Evolutionary conservation across 1,139 yeast species (phyloP).

Genomic region (Geotrichum reessii): DNA sequence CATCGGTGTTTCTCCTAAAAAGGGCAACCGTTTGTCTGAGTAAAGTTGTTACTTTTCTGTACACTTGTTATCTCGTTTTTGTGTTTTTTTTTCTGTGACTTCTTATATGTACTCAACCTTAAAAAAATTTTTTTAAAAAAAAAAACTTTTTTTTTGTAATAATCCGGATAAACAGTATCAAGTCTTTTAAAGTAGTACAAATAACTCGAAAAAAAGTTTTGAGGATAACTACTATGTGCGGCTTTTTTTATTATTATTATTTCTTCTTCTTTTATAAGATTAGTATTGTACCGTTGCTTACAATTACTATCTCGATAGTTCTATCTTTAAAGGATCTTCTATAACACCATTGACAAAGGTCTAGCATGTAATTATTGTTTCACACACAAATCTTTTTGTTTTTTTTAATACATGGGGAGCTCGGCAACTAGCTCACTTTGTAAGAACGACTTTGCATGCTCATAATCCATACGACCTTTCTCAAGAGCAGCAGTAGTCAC

Average conservation of each 20-base stretch:
- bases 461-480: conserved; percentile 39
- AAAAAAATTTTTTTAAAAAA: conserved; percentile 19
- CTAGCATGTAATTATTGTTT: too few relatives aligned
- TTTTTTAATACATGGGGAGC: neutral
- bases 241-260: too few relatives aligned
- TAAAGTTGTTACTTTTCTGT: conserved; percentile 8
- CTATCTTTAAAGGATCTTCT: too few relatives aligned
- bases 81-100: conserved; percentile 1
- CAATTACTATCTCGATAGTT: too few relatives aligned
- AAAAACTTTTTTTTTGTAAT: neutral
- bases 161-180: too few relatives aligned
- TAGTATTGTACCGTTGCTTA: too few relatives aligned
- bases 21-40: conserved; percentile 16
- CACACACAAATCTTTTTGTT: too few relatives aligned
- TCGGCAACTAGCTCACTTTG: conserved; percentile 35
- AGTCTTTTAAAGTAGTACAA: too few relatives aligned
- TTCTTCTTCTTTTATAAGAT: too few relatives aligned
- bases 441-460: conserved; percentile 35
- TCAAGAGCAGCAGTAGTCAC: conserved; percentile 48
- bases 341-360: too few relatives aligned
- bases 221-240: too few relatives aligned
- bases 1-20: conserved; percentile 40
- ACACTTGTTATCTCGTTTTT: conserved; percentile 15
- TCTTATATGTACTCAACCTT: conserved; percentile 1
- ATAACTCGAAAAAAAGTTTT: too few relatives aligned